phyloP scores from a whole-genome alignment of 2,329 filamentous ascomycete genomes.

The Venturia pyrina region DNA sequence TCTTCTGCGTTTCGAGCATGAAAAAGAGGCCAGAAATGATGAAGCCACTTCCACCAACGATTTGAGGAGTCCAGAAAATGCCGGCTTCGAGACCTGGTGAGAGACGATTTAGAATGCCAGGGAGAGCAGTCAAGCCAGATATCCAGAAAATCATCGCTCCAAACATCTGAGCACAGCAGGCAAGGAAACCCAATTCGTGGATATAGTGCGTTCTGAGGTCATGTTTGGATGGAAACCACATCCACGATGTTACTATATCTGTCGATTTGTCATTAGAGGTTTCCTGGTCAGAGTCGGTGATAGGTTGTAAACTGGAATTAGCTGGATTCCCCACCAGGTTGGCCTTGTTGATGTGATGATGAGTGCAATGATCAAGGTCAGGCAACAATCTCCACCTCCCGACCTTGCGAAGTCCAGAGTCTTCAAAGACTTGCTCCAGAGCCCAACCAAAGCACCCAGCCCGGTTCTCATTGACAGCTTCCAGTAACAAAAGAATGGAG shows the following conservation, averaged over 20 bases:
- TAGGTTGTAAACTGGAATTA: not conserved
- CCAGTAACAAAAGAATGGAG: conserved; percentile 52
- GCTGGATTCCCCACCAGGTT: conserved; percentile 21
- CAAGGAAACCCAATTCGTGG: conserved; percentile 53
- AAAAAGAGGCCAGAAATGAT: conserved; percentile 49
- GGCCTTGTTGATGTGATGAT: conserved; percentile 27
- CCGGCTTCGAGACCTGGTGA: conserved; percentile 40
- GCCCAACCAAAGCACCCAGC: conserved; percentile 62
- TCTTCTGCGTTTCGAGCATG: conserved; percentile 56
- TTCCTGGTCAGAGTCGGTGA: not conserved
- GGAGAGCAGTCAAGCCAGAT: conserved; percentile 49
- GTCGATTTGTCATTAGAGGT: not conserved
- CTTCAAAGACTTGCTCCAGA: conserved; percentile 31
- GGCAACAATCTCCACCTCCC: conserved; percentile 10
- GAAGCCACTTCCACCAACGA: conserved; percentile 53
- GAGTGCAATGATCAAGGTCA: conserved; percentile 19
- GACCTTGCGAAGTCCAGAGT: not conserved
- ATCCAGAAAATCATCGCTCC: conserved; percentile 57
- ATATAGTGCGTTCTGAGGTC: conserved; percentile 52
- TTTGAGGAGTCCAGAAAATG: conserved; percentile 52
- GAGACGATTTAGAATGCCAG: conserved; percentile 44
- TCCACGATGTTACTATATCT: conserved; percentile 31
- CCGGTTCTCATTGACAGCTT: conserved; percentile 59
- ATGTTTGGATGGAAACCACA: conserved; percentile 48
- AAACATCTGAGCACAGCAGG: conserved; percentile 45